A percentile compares a stretch with the other conserved stretches of the same genome.
phyloP scores from a whole-genome alignment of 345 rosid species.

The Rhizophora mangle region DNA sequence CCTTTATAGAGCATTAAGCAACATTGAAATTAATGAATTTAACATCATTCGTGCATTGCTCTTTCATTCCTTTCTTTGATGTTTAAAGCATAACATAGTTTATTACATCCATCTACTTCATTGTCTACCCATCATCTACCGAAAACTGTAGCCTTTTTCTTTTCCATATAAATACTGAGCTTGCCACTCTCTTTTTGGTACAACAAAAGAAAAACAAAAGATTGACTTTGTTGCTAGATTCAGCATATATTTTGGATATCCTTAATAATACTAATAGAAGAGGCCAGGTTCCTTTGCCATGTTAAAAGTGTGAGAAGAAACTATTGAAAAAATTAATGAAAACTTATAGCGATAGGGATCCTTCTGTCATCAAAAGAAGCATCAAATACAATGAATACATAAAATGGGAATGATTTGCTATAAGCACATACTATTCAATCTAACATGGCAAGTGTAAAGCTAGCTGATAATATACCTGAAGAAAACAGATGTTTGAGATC shows the following conservation, averaged over 20 bases:
- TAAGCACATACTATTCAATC: no score
- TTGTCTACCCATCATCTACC: neutral
- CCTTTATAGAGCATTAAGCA: neutral
- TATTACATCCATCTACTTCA: neutral
- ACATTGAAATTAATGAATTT: neutral
- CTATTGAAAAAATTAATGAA: constrained; percentile 9
- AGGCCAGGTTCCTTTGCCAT: neutral
- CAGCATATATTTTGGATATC: neutral
- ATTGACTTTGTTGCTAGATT: neutral
- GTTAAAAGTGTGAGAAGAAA: neutral
- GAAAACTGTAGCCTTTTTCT: neutral
- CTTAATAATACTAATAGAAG: neutral
- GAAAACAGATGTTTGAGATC: no score
- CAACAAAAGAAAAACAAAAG: neutral
- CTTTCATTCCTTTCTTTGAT: neutral
- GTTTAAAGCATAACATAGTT: neutral
- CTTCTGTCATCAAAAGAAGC: constrained; percentile 96
- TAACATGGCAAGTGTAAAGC: no score
- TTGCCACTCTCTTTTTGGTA: neutral
- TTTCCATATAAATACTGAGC: neutral
- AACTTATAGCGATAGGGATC: constrained; percentile 81
- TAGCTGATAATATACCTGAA: no score
- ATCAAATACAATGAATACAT: constrained; percentile 63
- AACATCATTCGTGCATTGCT: neutral
- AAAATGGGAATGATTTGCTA: no score